phyloP scores from a whole-genome alignment of 768 basidiomycete genomes.

The Tylopilus sp. region DNA sequence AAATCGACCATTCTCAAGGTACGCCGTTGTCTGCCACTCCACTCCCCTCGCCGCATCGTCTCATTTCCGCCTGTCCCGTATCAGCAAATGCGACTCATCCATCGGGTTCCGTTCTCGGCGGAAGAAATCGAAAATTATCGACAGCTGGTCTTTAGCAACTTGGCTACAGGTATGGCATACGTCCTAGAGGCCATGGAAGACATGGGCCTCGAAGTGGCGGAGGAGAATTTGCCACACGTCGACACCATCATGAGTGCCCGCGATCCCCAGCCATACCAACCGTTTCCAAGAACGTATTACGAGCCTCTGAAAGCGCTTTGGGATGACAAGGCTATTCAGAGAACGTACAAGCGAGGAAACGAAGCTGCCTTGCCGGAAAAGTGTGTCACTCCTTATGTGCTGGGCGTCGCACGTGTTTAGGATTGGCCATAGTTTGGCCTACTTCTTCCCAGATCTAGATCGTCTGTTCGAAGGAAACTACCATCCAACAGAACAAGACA shows the following conservation, averaged over 20 bases:
- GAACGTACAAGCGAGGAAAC: conserved; percentile 78
- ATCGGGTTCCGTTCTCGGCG: conserved; percentile 75
- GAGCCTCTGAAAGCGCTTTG: conserved; percentile 71
- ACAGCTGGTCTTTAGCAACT: conserved; percentile 90
- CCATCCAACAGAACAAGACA: conserved; percentile 79
- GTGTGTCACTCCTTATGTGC: conserved; percentile 37
- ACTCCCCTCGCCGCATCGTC: not conserved
- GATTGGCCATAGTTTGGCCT: conserved; percentile 46
- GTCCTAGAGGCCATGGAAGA: conserved; percentile 88
- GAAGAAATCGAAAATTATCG: conserved; percentile 87
- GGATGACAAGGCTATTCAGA: conserved; percentile 71
- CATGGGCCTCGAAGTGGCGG: conserved; percentile 71
- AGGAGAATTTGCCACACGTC: conserved; percentile 55
- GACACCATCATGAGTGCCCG: conserved; percentile 62
- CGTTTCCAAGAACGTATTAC: conserved; percentile 68
- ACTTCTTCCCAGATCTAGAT: conserved; percentile 79
- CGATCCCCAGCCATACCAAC: conserved; percentile 76
- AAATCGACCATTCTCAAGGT: conserved; percentile 92
- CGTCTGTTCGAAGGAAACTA: conserved; percentile 75
- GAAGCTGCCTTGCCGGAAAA: conserved; percentile 92
- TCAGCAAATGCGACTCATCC: conserved; percentile 97
- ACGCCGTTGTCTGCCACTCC: not conserved
- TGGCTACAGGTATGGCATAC: conserved; percentile 80
- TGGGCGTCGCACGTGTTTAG: not conserved
- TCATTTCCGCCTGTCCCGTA: not conserved